Conservation (phyloP, 129 eudicot species). For the Erigeron canadensis region DNA sequence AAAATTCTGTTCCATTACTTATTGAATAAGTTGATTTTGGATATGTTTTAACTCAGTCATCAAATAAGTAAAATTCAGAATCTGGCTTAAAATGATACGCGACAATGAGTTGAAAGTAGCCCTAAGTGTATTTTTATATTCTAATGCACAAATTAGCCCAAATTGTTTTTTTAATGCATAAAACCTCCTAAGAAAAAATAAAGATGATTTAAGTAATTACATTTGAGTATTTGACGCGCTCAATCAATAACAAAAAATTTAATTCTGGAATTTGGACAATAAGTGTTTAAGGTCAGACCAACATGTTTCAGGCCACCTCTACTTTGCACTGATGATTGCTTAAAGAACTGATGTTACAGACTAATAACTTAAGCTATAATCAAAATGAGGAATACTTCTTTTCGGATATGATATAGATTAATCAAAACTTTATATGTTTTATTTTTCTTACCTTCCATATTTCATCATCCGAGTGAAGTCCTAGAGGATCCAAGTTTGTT, state of each 20-base stretch:
- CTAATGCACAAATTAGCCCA: background rate
- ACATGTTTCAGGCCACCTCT: background rate
- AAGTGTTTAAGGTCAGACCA: background rate
- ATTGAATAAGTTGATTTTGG: background rate
- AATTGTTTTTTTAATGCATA: background rate
- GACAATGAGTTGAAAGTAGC: background rate
- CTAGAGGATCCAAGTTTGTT: constrained; percentile 69
- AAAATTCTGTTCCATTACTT: background rate
- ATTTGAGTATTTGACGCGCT: background rate
- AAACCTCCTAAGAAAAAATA: background rate
- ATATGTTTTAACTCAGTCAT: background rate
- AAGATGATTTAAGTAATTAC: too few species aligned
- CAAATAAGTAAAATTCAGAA: background rate
- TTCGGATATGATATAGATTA: background rate
- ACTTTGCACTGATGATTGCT: background rate
- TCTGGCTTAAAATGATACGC: background rate
- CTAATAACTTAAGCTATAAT: background rate
- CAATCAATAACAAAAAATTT: too few species aligned
- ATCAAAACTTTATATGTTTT: background rate
- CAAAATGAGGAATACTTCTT: background rate
- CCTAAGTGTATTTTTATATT: background rate
- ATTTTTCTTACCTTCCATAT: constrained; percentile 58
- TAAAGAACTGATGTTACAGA: background rate
- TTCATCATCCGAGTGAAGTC: constrained; percentile 60
- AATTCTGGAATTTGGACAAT: background rate